These are phyloP conservation scores for Colletotrichum sp. DNA, from an alignment of 2,329 filamentous ascomycete species.

Conservation along the genomic window DNA sequence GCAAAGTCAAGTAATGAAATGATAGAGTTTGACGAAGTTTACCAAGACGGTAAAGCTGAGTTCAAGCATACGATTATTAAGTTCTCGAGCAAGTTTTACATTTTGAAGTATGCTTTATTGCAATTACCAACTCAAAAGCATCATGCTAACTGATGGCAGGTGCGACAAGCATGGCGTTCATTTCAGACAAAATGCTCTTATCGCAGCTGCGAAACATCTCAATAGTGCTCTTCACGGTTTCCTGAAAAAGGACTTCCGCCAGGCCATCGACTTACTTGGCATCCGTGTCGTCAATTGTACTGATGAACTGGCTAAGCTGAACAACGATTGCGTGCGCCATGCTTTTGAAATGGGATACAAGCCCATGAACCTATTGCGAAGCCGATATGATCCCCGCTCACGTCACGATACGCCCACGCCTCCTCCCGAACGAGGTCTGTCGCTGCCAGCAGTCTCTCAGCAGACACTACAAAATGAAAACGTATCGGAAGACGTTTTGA, in stretches of 20 bases:
- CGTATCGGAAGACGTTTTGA: neutral
- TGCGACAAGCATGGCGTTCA: conserved; percentile 25
- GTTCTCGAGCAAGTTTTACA: conserved; percentile 18
- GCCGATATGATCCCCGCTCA: neutral
- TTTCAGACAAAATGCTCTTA: conserved; percentile 18
- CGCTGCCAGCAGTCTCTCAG: neutral
- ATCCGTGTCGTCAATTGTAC: conserved; percentile 20
- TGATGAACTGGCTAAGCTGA: neutral
- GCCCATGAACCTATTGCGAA: conserved; percentile 13
- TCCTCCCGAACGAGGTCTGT: neutral
- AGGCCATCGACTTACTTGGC: conserved; percentile 19
- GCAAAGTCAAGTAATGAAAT: no score
- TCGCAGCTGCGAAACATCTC: conserved; percentile 22
- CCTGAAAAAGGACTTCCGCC: neutral
- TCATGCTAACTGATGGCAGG: neutral
- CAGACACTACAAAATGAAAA: neutral
- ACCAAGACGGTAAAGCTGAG: conserved; percentile 22
- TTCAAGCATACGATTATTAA: conserved; percentile 23
- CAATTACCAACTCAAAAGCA: no score
- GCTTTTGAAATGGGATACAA: conserved; percentile 20
- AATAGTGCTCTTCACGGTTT: conserved; percentile 8
- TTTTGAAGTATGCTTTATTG: conserved; percentile 2
- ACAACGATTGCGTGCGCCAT: conserved; percentile 18
- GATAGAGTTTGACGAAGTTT: conserved; percentile 24
- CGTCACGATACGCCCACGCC: no score